phyloP scores from a whole-genome alignment of 495 filamentous ascomycete genomes.

The Lichenothelia convexa region DNA sequence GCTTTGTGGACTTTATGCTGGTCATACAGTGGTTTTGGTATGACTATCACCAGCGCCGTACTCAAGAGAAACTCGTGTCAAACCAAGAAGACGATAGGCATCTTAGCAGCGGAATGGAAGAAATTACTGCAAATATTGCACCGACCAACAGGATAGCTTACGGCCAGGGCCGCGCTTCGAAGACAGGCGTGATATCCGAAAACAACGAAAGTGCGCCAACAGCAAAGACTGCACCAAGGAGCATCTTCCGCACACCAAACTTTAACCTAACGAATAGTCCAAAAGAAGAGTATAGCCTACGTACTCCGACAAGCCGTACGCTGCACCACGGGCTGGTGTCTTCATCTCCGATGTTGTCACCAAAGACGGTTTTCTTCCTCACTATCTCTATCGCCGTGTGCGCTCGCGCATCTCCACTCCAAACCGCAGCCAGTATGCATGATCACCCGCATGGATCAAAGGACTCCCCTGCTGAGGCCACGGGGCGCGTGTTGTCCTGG shows the following conservation, averaged over 20 bases:
- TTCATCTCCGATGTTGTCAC: slow-evolving; percentile 7
- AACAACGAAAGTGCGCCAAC: background rate
- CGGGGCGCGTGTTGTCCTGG: slow-evolving; percentile 46
- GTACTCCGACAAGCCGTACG: slow-evolving; percentile 4
- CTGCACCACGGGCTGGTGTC: slow-evolving; percentile 7
- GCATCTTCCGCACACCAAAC: slow-evolving; percentile 9
- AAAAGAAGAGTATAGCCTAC: no score
- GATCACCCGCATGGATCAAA: slow-evolving; percentile 15
- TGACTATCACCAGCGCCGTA: slow-evolving; percentile 26
- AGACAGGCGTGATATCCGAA: background rate
- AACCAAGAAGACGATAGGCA: slow-evolving; percentile 10
- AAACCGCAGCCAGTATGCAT: slow-evolving; percentile 8
- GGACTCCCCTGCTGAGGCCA: slow-evolving; percentile 22
- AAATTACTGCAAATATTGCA: slow-evolving; percentile 7
- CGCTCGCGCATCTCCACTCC: slow-evolving; percentile 9
- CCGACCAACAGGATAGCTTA: background rate
- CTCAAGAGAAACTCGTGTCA: slow-evolving; percentile 11
- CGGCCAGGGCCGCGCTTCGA: background rate
- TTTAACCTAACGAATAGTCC: slow-evolving; percentile 2
- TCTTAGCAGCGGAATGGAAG: slow-evolving; percentile 6
- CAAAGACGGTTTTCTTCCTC: slow-evolving; percentile 16
- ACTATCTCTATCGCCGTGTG: slow-evolving; percentile 17
- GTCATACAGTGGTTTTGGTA: slow-evolving; percentile 56
- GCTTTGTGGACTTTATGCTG: slow-evolving; percentile 44
- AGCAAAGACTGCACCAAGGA: slow-evolving; percentile 1